Base-by-base conservation (phyloP, 2,329 filamentous ascomycete genomes). In the Samsoniella hepiali region DNA sequence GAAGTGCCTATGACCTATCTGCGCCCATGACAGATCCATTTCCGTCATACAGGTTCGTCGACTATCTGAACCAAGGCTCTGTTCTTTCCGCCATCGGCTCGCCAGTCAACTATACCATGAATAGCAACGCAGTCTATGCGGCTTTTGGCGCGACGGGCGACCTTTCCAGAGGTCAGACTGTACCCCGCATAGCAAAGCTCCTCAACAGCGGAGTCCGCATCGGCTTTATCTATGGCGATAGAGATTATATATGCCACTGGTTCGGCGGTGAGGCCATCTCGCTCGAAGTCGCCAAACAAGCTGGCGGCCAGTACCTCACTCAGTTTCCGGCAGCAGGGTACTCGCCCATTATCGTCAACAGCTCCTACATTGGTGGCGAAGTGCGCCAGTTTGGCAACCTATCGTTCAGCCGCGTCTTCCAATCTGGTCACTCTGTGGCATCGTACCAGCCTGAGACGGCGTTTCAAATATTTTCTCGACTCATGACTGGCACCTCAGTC, bases 371-470 rank as follows among this genome's bases (percentile, higher is more conserved):
- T 70, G 90, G 85, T 58, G 91, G 91, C 27, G 84, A 85, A 63
- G 90, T 91, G 0, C 84, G 91, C 4, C 90, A 95, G 73, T 91
- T 86, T 69, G 91, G 89, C 11, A 93, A 93, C 68, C 82, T 90
- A 61, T 86, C 83, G 17, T 90, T 90, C 72, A 85, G 84, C 61
- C 81, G 88, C 8, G 80, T 90, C 55, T 90, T 87, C 72, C 84
- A 89, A 69, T 81, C 87, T 17, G 87, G 88, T 1, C 88, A 90
- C 69, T 81, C 85, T 58, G 82, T 87, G 1, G 81, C 85, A 0
- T 83, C 80, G 60, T 86, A 85, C 70, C 86, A 88, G 74, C 86
- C 86, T 13, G 77, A 84, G 69, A 85, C 85, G 3, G 77, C 83
- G 2, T 80, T 87, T 63, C 81, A 83, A 66, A 75, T 88, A 45